phyloP scores from a whole-genome alignment of 1,139 yeast species.

The Arxiozyma telluris region DNA sequence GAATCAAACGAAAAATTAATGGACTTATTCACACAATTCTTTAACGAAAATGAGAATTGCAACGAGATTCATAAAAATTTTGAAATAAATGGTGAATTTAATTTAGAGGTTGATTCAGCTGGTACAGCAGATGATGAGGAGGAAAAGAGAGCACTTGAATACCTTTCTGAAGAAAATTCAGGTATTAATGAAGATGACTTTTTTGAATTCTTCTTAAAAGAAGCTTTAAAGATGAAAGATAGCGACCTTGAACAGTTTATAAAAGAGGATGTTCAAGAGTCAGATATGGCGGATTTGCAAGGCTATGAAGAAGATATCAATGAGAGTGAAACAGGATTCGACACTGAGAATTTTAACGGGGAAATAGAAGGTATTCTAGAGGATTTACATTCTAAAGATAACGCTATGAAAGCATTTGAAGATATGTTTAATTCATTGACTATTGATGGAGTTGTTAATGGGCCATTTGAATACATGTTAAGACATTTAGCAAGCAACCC shows the following conservation, averaged over 20 bases:
- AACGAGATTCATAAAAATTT: slow-evolving; percentile 5
- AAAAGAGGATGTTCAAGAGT: slow-evolving; percentile 7
- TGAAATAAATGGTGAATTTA: slow-evolving; percentile 7
- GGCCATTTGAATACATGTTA: slow-evolving; percentile 27
- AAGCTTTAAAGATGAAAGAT: slow-evolving; percentile 36
- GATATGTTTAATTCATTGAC: slow-evolving; percentile 23
- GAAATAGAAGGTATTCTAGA: slow-evolving; percentile 15
- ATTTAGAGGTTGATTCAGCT: neutral
- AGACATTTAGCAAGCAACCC: slow-evolving; percentile 5
- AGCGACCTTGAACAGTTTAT: neutral
- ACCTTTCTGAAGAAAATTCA: slow-evolving; percentile 28
- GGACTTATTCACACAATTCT: slow-evolving; percentile 14
- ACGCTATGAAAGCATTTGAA: slow-evolving; percentile 18
- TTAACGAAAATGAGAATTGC: slow-evolving; percentile 1
- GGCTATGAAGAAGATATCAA: neutral
- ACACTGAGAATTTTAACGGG: neutral
- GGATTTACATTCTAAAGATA: slow-evolving; percentile 23
- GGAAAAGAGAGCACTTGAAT: slow-evolving; percentile 15
- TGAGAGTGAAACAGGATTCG: slow-evolving; percentile 4
- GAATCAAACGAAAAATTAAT: slow-evolving; percentile 21
- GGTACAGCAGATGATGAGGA: slow-evolving; percentile 19
- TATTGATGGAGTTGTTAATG: slow-evolving; percentile 30
- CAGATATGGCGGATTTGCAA: neutral
- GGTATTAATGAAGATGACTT: slow-evolving; percentile 56
- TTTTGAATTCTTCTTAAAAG: slow-evolving; percentile 47